Evolutionary conservation across 495 filamentous ascomycete species (phyloP), one percentile per base, ranked within the genome.

Genomic region (Penicillium nucicola): DNA sequence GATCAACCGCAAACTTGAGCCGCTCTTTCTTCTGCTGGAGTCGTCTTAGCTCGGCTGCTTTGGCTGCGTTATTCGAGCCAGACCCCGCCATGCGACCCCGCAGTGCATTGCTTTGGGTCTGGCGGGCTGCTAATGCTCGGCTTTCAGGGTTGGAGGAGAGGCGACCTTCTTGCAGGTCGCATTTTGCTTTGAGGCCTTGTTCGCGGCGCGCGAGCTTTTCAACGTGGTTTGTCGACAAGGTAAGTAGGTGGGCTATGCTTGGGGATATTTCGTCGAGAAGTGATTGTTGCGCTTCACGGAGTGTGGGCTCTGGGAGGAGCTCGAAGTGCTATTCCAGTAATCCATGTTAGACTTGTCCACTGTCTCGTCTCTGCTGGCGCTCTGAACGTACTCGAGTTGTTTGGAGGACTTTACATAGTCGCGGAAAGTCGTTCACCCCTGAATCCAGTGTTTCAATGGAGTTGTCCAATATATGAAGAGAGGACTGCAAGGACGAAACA

Each of bases 11-110:
- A 77, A 89, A 90, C 53, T 83, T 79, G 56, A 91, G 66, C 50
- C 88, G 70, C 65, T 91, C 86, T 69, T 89, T 90, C 78, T 88
- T 90, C 66, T 80, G 78, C 61, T 82, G 72, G 57, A 90, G 50
- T 57, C 83, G 75, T 67, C 80, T 81, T 64, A 87, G 57, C 56
- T 81, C 83, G 23, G 79, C 66, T 34, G 79, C 83, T 62, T 83
- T 84, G 35, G 72, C 68, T 34, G 79, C 80, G 61, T 80, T 84
- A 43, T 69, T 66, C 15, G 75, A 68, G 20, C 52, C 40, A 33
- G 49, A 57, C 58, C 54, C 50, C 53, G 62, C 55, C 51, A 60
- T 45, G 34, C 59, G 50, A 60, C 57, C 53, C 49, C 68, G 47
- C 58, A 53, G 33, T 42, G 56, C 50, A 42, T 50, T 64, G 38